A percentile compares a stretch with the other conserved stretches of the same genome.
phyloP scores from a whole-genome alignment of 106 monocot genomes.

The Triglochin maritima region DNA sequence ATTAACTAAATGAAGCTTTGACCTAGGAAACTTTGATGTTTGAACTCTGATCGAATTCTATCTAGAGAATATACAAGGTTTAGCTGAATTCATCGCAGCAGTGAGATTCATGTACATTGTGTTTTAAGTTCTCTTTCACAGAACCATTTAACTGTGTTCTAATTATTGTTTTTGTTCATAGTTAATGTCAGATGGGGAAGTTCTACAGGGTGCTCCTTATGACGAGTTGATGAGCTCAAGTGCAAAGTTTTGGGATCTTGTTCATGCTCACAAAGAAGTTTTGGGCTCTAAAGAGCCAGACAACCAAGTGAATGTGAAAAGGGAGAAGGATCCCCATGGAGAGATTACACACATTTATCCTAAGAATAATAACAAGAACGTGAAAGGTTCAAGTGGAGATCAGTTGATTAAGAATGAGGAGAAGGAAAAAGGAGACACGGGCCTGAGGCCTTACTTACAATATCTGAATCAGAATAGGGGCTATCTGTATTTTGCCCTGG shows the following conservation, averaged over 20 bases:
- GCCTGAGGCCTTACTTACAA: conserved; percentile 65
- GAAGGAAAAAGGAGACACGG: conserved; percentile 58
- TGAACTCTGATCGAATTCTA: too few species aligned
- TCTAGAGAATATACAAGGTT: too few species aligned
- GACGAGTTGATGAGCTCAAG: conserved; percentile 38
- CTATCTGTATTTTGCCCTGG: conserved; percentile 35
- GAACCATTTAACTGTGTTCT: too few species aligned
- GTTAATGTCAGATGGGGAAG: conserved; percentile 77
- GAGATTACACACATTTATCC: conserved; percentile 13
- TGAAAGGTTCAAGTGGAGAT: conserved; percentile 13
- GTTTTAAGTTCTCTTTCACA: too few species aligned
- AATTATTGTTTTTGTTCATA: too few species aligned
- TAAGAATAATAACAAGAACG: conserved; percentile 9
- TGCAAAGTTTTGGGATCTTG: conserved; percentile 43
- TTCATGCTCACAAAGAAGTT: neutral
- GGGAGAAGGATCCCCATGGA: conserved; percentile 9
- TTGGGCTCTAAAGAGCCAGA: conserved; percentile 33
- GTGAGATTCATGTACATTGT: too few species aligned
- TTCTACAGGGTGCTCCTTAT: conserved; percentile 39
- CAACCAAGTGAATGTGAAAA: conserved; percentile 7
- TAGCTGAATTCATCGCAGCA: too few species aligned
- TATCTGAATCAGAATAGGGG: conserved; percentile 86
- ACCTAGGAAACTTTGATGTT: too few species aligned
- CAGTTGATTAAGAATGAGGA: conserved; percentile 97
- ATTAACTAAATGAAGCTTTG: too few species aligned